phyloP scores from a whole-genome alignment of 2,329 filamentous ascomycete species.

The Aureobasidium mangrovei region DNA sequence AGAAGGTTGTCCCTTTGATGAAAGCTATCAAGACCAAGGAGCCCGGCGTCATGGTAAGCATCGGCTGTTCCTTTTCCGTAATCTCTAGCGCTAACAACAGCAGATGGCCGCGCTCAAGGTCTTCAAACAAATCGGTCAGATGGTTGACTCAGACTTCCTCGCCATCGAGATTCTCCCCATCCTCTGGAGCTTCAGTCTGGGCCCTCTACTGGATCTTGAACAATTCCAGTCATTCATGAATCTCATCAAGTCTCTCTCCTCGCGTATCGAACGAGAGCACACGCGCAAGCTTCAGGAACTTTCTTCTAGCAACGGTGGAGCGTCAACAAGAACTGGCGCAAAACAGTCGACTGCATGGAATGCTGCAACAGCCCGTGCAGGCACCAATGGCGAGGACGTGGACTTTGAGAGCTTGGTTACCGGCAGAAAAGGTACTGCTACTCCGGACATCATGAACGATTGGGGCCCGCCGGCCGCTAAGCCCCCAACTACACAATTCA shows the following conservation, averaged over 20 bases:
- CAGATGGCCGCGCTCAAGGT: conserved; percentile 76
- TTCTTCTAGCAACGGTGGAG: conserved; percentile 42
- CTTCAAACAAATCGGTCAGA: conserved; percentile 69
- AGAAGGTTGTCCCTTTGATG: conserved; percentile 86
- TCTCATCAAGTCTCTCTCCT: conserved; percentile 71
- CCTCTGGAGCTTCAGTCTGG: conserved; percentile 85
- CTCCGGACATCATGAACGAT: conserved; percentile 34
- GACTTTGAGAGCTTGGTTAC: conserved; percentile 89
- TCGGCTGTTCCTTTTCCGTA: neutral
- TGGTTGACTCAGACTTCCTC: conserved; percentile 82
- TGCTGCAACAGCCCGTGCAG: conserved; percentile 23
- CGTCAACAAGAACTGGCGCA: conserved; percentile 34
- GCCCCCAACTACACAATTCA: conserved; percentile 24
- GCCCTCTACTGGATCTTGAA: conserved; percentile 74
- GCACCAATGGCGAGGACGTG: conserved; percentile 47
- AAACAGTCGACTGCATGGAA: conserved; percentile 61
- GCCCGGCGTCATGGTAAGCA: conserved; percentile 73
- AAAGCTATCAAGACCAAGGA: conserved; percentile 96
- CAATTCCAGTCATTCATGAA: conserved; percentile 86
- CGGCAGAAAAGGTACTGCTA: conserved; percentile 46
- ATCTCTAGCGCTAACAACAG: neutral
- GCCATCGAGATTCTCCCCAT: conserved; percentile 85
- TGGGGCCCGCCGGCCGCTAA: conserved; percentile 33
- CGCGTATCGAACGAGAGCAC: conserved; percentile 80
- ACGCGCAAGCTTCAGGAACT: conserved; percentile 81